Base-by-base conservation (phyloP, 345 rosid genomes). In the Punica granatum region DNA sequence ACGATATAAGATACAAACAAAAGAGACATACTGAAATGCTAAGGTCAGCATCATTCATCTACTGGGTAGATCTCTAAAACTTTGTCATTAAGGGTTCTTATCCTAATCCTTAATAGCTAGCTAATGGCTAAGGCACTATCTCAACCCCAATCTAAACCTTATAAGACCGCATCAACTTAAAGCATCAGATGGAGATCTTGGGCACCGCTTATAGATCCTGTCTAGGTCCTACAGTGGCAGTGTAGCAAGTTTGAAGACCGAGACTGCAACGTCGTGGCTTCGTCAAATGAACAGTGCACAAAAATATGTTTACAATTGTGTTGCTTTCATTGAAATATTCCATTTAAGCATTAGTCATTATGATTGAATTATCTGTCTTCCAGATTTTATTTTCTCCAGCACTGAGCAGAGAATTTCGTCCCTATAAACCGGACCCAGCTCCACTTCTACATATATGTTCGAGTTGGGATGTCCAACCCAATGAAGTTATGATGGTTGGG, bases 321-420 rank as follows among this genome's bases (percentile, higher is more conserved):
- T 41, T 42, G 14, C 19, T 49, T 25, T 35, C 35, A 51, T 41
- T 46, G 6, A 56, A 7, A 11, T 13, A n/a, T 30, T 25, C 32
- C 33, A 28, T n/a, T 19, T 2, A 11, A 51, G 6, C n/a, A 8
- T n/a, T 25, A 25, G n/a, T 23, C 19, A 44, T 3, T 44, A 4
- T 10, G 13, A 26, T 30, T 56, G 7, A 23, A 54, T 56, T 4
- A 26, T 13, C 30, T 56, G 16, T 48, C 32, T 21, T 65, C 67
- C 80, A 90, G 98, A 73, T 81, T 65, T 75, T 69, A 43, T 93
- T 93, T 80, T 75, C 84, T 68, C 98, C 98, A 43, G 98, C 97
- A 26, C 78, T 93, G 73, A 90, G 98, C 81, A 85, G 98, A 78
- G 98, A 93, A 81, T 89, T 90, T 77, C 89, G 92, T 44, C 97